Conservation (phyloP, 768 basidiomycete genomes). For the Porphyrellus cyaneotinctus region DNA sequence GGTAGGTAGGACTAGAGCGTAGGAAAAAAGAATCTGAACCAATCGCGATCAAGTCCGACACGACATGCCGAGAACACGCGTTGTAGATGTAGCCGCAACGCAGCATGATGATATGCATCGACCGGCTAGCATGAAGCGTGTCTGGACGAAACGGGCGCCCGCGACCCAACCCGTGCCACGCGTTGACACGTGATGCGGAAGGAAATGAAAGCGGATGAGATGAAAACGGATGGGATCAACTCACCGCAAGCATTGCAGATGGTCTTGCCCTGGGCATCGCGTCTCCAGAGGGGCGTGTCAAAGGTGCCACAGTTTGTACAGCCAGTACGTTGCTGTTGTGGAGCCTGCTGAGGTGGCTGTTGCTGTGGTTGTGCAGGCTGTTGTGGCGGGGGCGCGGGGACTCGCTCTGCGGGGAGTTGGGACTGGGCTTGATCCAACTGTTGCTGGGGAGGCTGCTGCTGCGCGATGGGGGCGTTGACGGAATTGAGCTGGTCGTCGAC, state of each 20-base stretch:
- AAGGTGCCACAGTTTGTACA: slow-evolving; percentile 77
- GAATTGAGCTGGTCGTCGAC: slow-evolving; percentile 13
- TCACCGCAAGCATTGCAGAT: slow-evolving; percentile 90
- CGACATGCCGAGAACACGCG: slow-evolving; percentile 36
- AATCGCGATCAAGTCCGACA: slow-evolving; percentile 33
- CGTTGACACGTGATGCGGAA: slow-evolving; percentile 38
- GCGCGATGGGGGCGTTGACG: slow-evolving; percentile 9
- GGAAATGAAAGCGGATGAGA: slow-evolving; percentile 34
- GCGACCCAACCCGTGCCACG: slow-evolving; percentile 31
- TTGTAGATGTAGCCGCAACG: slow-evolving; percentile 29
- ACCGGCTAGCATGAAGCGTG: slow-evolving; percentile 27
- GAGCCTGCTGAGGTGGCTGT: slow-evolving; percentile 21
- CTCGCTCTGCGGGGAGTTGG: slow-evolving; percentile 20
- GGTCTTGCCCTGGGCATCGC: slow-evolving; percentile 75
- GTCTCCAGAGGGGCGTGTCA: slow-evolving; percentile 80
- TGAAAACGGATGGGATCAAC: slow-evolving; percentile 36
- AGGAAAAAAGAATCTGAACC: slow-evolving; percentile 31
- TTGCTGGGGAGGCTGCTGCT: slow-evolving; percentile 13
- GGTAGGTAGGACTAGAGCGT: slow-evolving; percentile 31
- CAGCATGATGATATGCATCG: slow-evolving; percentile 33
- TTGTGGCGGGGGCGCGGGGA: slow-evolving; percentile 25
- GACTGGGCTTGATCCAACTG: slow-evolving; percentile 15
- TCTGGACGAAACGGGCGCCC: slow-evolving; percentile 29
- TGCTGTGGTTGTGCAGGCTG: slow-evolving; percentile 22
- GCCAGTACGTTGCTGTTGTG: slow-evolving; percentile 39